A percentile compares a stretch with the other conserved stretches of the same genome.
phyloP scores from a whole-genome alignment of 805 yeast species.

The Peterozyma toletana region DNA sequence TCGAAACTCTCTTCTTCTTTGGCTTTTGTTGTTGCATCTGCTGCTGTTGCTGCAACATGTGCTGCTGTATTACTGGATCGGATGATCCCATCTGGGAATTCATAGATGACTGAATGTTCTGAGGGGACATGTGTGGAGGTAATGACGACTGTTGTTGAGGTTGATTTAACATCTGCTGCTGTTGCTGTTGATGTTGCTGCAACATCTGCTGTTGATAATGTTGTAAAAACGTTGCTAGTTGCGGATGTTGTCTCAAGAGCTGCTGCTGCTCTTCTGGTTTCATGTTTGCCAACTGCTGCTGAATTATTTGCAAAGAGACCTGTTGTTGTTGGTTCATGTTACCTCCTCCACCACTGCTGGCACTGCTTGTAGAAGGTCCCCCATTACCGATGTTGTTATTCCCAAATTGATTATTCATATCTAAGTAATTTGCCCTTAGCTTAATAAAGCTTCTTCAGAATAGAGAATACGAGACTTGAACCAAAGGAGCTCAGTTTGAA shows the following conservation, averaged over 20 bases:
- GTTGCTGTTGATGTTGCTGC: constrained; percentile 15
- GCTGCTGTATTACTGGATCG: constrained; percentile 2
- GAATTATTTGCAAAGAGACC: constrained; percentile 6
- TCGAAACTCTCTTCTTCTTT: constrained; percentile 6
- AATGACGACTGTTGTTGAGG: constrained; percentile 12
- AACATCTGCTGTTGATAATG: constrained; percentile 25
- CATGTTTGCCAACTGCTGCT: constrained; percentile 24
- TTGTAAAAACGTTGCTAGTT: constrained; percentile 21
- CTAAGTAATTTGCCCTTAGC: too few relatives aligned
- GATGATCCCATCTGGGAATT: constrained; percentile 1
- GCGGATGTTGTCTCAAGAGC: constrained; percentile 25
- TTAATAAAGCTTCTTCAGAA: too few relatives aligned
- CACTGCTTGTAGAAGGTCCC: too few relatives aligned
- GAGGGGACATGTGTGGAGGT: constrained; percentile 9
- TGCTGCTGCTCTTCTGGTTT: constrained; percentile 26
- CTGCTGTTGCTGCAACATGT: not conserved
- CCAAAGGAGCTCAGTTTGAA: too few relatives aligned
- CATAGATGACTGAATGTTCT: constrained; percentile 7
- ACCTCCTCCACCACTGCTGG: too few relatives aligned
- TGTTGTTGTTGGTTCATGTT: not conserved
- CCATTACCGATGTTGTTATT: too few relatives aligned
- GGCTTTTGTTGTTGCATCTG: constrained; percentile 6
- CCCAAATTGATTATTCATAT: too few relatives aligned
- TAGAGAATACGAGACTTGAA: too few relatives aligned
- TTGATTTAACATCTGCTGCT: not conserved